Conservation (phyloP, 2,329 filamentous ascomycete species). For the Thielaviopsis musarum region DNA sequence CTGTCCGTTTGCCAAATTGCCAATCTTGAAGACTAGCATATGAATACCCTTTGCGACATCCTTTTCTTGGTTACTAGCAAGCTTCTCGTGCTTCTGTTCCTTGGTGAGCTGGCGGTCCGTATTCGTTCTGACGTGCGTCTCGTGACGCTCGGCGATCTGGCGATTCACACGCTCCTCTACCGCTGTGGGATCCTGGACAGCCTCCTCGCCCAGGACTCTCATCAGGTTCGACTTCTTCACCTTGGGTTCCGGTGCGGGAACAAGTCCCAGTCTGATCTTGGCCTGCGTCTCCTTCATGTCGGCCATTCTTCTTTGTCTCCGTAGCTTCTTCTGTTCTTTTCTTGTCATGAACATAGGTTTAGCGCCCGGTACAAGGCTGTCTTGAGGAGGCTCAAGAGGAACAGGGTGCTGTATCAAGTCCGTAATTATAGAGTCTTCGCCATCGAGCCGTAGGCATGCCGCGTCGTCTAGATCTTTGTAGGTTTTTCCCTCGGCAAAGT, state of each 20-base stretch:
- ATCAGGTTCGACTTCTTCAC: conserved; percentile 97
- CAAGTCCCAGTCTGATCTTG: conserved; percentile 80
- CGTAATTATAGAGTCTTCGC: conserved; percentile 74
- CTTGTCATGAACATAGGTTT: conserved; percentile 88
- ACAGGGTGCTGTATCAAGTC: conserved; percentile 87
- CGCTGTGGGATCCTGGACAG: conserved; percentile 89
- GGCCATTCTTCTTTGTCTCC: conserved; percentile 77
- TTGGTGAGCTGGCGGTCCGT: conserved; percentile 76
- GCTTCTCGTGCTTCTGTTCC: conserved; percentile 72
- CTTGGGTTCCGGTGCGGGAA: conserved; percentile 82
- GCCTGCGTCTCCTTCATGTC: conserved; percentile 93
- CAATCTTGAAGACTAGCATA: conserved; percentile 76
- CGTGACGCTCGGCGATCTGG: conserved; percentile 74
- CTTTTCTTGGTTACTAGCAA: conserved; percentile 65
- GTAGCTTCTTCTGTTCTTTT: conserved; percentile 80
- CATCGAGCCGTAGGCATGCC: conserved; percentile 53
- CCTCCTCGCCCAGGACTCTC: conserved; percentile 75
- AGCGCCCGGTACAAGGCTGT: conserved; percentile 58
- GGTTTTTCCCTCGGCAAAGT: conserved; percentile 52
- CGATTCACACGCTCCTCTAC: conserved; percentile 88
- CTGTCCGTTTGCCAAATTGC: conserved; percentile 77
- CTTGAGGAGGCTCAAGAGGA: conserved; percentile 77
- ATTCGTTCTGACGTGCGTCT: conserved; percentile 63
- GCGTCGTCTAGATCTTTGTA: conserved; percentile 56
- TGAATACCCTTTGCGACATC: conserved; percentile 78